phyloP scores from a whole-genome alignment of 768 basidiomycete genomes.

The Leccinum obscurum region DNA sequence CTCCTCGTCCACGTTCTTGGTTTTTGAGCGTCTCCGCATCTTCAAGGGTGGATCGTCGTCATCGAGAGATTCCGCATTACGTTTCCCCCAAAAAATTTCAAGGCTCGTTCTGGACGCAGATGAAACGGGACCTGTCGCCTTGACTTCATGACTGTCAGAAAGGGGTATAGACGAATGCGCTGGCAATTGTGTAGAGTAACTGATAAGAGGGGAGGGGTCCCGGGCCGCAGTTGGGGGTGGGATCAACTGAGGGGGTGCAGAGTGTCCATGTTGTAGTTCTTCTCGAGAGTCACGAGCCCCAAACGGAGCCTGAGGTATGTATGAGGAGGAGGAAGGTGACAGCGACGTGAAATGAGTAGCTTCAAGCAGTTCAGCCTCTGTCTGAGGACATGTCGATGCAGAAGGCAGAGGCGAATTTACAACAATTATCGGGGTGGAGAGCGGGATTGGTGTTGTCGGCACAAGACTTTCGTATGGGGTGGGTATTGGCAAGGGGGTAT shows the following conservation, averaged over 20 bases:
- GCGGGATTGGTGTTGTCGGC: neutral
- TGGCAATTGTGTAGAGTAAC: slow-evolving; percentile 1
- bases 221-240: slow-evolving; percentile 14
- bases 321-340: neutral
- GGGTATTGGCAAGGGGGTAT: neutral
- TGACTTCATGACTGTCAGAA: neutral
- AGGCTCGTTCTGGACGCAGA: neutral
- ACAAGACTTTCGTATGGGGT: neutral
- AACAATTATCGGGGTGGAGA: neutral
- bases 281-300: neutral
- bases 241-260: slow-evolving; percentile 15
- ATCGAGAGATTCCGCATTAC: neutral
- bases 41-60: slow-evolving; percentile 6
- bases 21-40: slow-evolving; percentile 12
- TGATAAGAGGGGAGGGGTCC: neutral
- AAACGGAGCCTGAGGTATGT: neutral
- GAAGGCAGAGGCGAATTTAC: neutral
- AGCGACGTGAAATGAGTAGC: neutral
- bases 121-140: neutral
- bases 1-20: slow-evolving; percentile 20
- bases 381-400: neutral
- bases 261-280: neutral
- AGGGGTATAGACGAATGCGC: neutral
- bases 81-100: slow-evolving; percentile 13
- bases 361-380: neutral